Evolutionary conservation across 345 rosid species (phyloP).

Genomic region (Citrus trifoliata): DNA sequence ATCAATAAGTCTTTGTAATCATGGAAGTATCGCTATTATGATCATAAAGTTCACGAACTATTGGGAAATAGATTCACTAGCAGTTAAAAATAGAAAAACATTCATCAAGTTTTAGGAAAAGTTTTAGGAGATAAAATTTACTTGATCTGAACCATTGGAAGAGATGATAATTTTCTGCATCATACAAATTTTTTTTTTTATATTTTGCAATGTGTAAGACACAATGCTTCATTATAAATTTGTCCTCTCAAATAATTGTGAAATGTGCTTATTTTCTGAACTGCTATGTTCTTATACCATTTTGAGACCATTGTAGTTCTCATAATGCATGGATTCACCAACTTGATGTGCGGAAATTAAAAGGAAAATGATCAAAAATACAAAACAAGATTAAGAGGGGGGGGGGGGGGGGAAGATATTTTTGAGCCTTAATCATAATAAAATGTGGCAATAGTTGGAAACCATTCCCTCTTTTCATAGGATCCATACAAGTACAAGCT

Average conservation of each 20-base stretch:
- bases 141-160: too few species aligned
- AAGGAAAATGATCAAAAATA: neutral
- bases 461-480: neutral
- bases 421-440: constrained; percentile 1
- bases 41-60: neutral
- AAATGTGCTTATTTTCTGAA: neutral
- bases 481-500: constrained; percentile 25
- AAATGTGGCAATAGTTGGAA: constrained; percentile 14
- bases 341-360: neutral
- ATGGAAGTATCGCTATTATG: neutral
- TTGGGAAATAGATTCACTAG: too few species aligned
- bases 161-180: neutral
- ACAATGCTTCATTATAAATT: too few species aligned
- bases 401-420: neutral
- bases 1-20: neutral
- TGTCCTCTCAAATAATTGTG: neutral
- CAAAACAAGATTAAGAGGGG: neutral
- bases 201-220: neutral
- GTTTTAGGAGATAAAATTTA: too few species aligned
- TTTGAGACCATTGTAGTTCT: neutral
- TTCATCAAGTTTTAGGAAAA: too few species aligned
- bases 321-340: neutral
- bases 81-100: too few species aligned
- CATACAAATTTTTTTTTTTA: neutral
- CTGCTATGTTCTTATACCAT: neutral